These are phyloP conservation scores for Peronospora belbahrii DNA, from an alignment of 352 stramenopile species.

Conservation along the genomic window DNA sequence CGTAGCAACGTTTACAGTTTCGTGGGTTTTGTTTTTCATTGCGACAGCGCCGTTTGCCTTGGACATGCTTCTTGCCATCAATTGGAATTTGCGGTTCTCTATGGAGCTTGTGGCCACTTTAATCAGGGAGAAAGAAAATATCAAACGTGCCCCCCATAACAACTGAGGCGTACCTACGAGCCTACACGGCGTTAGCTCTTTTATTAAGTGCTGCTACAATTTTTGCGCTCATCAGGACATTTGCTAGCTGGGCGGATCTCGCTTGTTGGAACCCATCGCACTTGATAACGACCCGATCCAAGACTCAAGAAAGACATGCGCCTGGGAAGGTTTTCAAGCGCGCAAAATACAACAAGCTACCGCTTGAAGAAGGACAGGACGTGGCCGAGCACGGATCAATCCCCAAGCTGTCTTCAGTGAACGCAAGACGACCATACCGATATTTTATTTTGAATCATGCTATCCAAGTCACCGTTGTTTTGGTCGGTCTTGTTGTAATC, in stretches of 20 bases:
- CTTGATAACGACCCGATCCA: background rate
- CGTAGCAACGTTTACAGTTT: slow-evolving; percentile 13
- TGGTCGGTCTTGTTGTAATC: slow-evolving; percentile 5
- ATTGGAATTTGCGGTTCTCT: slow-evolving; percentile 31
- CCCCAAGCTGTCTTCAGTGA: background rate
- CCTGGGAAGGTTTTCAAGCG: slow-evolving; percentile 5
- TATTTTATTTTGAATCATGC: slow-evolving; percentile 2
- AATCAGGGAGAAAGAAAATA: slow-evolving; percentile 23
- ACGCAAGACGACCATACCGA: background rate
- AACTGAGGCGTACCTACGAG: slow-evolving; percentile 25
- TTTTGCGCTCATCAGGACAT: slow-evolving; percentile 9
- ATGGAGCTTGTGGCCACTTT: slow-evolving; percentile 24
- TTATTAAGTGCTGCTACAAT: slow-evolving; percentile 10
- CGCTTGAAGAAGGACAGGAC: slow-evolving; percentile 8
- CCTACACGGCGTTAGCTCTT: slow-evolving; percentile 16
- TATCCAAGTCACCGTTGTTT: slow-evolving; percentile 3
- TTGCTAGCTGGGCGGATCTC: slow-evolving; percentile 12
- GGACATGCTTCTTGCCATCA: slow-evolving; percentile 33
- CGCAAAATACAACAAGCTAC: slow-evolving; percentile 4
- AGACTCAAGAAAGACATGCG: background rate
- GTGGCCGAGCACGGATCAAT: background rate
- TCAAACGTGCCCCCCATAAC: slow-evolving; percentile 27
- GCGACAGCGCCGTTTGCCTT: slow-evolving; percentile 23
- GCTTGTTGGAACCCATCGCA: slow-evolving; percentile 12
- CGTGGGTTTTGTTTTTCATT: slow-evolving; percentile 23